Conservation (phyloP, 2,329 filamentous ascomycete genomes). For the Balansia obtecta region DNA sequence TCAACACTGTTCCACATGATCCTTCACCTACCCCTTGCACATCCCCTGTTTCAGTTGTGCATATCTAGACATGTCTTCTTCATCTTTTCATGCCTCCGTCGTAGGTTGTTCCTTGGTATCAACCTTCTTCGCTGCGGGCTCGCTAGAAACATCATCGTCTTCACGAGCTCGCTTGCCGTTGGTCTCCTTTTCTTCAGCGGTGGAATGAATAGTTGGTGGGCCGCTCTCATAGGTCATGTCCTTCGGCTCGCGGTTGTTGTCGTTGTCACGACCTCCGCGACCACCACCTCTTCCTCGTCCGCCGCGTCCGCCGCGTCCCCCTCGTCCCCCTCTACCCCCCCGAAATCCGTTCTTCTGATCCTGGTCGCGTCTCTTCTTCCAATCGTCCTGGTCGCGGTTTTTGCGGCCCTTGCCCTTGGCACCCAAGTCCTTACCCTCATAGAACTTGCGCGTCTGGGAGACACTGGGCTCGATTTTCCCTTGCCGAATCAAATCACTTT, state of each 20-base stretch:
- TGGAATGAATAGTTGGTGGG: slow-evolving; percentile 32
- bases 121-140: slow-evolving; percentile 49
- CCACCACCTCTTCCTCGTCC: slow-evolving; percentile 30
- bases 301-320: slow-evolving; percentile 27
- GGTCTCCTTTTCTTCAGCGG: slow-evolving; percentile 21
- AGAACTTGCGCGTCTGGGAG: slow-evolving; percentile 31
- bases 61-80: neutral
- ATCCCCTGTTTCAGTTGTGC: neutral
- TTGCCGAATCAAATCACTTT: slow-evolving; percentile 57
- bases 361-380: slow-evolving; percentile 51
- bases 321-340: slow-evolving; percentile 31
- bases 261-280: slow-evolving; percentile 27
- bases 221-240: slow-evolving; percentile 17
- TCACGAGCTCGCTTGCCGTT: slow-evolving; percentile 45
- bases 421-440: slow-evolving; percentile 31
- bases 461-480: slow-evolving; percentile 53
- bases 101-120: slow-evolving; percentile 34
- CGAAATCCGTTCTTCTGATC: slow-evolving; percentile 49
- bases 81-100: slow-evolving; percentile 2
- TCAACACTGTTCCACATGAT: neutral
- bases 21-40: neutral
- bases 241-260: slow-evolving; percentile 13
- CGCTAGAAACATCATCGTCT: slow-evolving; percentile 30
- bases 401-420: slow-evolving; percentile 18
- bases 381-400: slow-evolving; percentile 40